Conservation (phyloP, 2,329 filamentous ascomycete species). For the Juglanconis oblonga region DNA sequence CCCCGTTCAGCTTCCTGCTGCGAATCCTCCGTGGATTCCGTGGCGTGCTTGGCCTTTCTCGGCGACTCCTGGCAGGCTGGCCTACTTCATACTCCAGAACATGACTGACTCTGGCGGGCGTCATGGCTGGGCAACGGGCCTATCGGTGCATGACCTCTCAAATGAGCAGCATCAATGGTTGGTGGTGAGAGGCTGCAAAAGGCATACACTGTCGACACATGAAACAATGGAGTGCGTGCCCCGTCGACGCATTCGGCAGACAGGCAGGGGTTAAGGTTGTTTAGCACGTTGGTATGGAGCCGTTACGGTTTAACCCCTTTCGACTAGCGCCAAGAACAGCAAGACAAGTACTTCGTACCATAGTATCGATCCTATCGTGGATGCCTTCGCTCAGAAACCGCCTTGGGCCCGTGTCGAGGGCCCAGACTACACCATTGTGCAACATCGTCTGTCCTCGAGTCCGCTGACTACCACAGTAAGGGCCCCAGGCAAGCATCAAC, state of each 20-base stretch:
- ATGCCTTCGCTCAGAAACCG: conserved; percentile 1
- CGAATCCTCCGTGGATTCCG: no score
- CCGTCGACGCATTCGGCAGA: conserved; percentile 3
- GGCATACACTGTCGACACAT: conserved; percentile 3
- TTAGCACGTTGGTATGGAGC: neutral
- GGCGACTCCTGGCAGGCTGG: no score
- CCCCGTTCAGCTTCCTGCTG: no score
- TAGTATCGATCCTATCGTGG: neutral
- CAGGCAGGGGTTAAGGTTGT: no score
- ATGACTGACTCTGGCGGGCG: neutral
- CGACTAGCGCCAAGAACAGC: neutral
- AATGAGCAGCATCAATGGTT: neutral
- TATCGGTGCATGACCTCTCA: neutral
- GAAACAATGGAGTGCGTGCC: neutral
- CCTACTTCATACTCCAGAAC: no score
- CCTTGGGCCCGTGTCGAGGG: neutral
- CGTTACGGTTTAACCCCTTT: neutral
- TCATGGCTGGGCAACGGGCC: neutral
- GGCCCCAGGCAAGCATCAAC: neutral
- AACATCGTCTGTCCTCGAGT: neutral
- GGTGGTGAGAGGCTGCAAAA: neutral
- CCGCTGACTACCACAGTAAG: neutral
- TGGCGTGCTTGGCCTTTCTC: no score
- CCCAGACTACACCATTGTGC: neutral
- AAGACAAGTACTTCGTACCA: neutral